phyloP scores from a whole-genome alignment of 2,329 filamentous ascomycete genomes.

The Teratosphaeria gauchensis region DNA sequence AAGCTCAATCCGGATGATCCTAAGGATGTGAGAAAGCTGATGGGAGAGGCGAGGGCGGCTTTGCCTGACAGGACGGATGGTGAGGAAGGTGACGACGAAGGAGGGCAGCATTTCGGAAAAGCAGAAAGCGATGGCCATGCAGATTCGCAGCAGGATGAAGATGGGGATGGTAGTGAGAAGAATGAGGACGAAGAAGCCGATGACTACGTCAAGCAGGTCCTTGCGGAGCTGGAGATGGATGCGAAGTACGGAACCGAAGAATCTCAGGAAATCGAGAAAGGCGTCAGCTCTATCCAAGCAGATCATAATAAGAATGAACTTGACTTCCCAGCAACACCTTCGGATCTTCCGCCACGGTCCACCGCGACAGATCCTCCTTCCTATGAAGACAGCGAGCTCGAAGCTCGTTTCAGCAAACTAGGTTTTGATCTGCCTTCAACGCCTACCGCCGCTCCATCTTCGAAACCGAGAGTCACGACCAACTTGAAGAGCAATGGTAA shows the following conservation, averaged over 20 bases:
- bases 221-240: conserved; percentile 38
- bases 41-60: conserved; percentile 33
- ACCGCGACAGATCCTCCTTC: conserved; percentile 12
- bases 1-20: conserved; percentile 31
- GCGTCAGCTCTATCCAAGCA: neutral
- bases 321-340: conserved; percentile 24
- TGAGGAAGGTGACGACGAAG: conserved; percentile 11
- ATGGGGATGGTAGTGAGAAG: conserved; percentile 13
- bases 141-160: conserved; percentile 14
- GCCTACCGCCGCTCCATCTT: conserved; percentile 34
- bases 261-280: conserved; percentile 1
- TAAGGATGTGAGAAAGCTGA: conserved; percentile 30
- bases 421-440: conserved; percentile 37
- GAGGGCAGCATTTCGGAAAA: conserved; percentile 3
- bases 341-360: conserved; percentile 12
- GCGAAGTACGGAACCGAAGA: conserved; percentile 26
- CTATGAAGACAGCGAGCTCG: conserved; percentile 35
- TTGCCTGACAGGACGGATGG: conserved; percentile 23
- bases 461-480: conserved; percentile 8
- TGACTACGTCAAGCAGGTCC: conserved; percentile 36
- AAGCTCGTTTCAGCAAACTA: conserved; percentile 36
- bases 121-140: neutral
- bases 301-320: conserved; percentile 9
- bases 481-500: conserved; percentile 8
- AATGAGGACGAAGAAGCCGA: conserved; percentile 30